Base-by-base conservation (phyloP, 2,329 filamentous ascomycete species). In the Claviceps fusiformis region DNA sequence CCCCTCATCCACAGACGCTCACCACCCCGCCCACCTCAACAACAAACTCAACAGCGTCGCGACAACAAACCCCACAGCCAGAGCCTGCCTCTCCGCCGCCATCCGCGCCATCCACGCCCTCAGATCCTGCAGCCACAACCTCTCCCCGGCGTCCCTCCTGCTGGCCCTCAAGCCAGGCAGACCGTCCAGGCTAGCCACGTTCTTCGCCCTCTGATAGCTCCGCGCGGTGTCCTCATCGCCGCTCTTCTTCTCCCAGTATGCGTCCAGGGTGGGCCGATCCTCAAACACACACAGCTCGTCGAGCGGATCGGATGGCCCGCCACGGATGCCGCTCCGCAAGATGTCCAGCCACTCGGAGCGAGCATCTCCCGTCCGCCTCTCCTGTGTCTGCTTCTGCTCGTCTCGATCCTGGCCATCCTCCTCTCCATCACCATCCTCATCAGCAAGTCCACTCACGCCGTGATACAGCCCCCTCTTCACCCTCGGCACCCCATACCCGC, bases 401-500 rank as follows among this genome's bases (percentile, higher is more conserved):
- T 19, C 6, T 19, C 43, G 17, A n/a, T n/a, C 43, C 19, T 17
- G 19, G 17, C n/a, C n/a, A n/a, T 24, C 52, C 31, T 59, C 54
- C 33, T 19, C 19, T 19, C 19, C 19, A 19, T 19, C 19, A 19
- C 19, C 19, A 19, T 62, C 59, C 1, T 61, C 64, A 10, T 62
- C 59, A n/a, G 5, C 31, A 9, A 33, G 31, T 9, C 31, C 31
- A 9, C 31, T 3, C 31, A 33, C 31, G 9, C 52, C 59, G 8
- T 62, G 63, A 56, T 75, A 73, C 8, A 73, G 59, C 33, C 60
- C 69, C 62, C 62, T 73, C 61, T 61, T 71, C 43, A 83, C 67
- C 35, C 75, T 69, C 1, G 83, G 82, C 8, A 87, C 81, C 29
- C 78, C 81, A 60, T 75, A 87, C 7, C 84, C 83, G 62, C 83